These are phyloP conservation scores for Suhomyces pyralidae DNA, from an alignment of 805 yeast genomes.

Conservation along the genomic window DNA sequence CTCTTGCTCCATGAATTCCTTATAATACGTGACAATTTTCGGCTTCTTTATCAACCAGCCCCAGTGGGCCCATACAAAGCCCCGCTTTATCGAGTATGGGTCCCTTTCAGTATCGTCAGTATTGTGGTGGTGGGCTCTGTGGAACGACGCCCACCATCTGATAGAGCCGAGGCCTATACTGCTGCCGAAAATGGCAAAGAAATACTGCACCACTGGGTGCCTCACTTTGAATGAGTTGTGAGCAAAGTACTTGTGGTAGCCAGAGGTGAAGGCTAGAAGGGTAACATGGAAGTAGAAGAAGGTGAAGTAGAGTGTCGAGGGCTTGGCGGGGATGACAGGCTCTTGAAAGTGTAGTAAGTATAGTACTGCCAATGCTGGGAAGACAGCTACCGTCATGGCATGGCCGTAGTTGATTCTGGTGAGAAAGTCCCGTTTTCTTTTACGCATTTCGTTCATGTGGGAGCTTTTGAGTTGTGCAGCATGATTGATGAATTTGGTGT, in stretches of 20 bases:
- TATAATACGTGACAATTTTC: conserved; percentile 28
- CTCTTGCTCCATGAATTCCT: conserved; percentile 36
- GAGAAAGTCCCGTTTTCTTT: conserved; percentile 34
- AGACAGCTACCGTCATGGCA: conserved; percentile 30
- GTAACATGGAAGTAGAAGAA: conserved; percentile 34
- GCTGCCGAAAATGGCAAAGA: conserved; percentile 60
- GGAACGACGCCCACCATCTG: conserved; percentile 77
- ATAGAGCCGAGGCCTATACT: conserved; percentile 76
- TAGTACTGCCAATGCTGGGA: conserved; percentile 29
- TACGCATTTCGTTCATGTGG: conserved; percentile 33
- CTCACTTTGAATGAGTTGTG: conserved; percentile 36
- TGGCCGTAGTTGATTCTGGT: conserved; percentile 36
- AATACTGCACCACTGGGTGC: conserved; percentile 36
- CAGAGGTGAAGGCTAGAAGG: conserved; percentile 39
- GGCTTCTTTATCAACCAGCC: conserved; percentile 83
- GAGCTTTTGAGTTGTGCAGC: conserved; percentile 26
- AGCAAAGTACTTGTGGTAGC: conserved; percentile 43
- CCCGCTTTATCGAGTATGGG: conserved; percentile 81
- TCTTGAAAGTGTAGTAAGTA: conserved; percentile 19
- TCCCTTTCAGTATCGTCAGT: conserved; percentile 82
- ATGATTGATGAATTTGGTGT: conserved; percentile 11
- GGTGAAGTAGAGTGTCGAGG: conserved; percentile 28
- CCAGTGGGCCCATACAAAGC: conserved; percentile 77
- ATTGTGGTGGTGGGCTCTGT: conserved; percentile 86
- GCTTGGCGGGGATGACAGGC: conserved; percentile 26